phyloP scores from a whole-genome alignment of 2,329 filamentous ascomycete species.

The Penicillium brasilianum region DNA sequence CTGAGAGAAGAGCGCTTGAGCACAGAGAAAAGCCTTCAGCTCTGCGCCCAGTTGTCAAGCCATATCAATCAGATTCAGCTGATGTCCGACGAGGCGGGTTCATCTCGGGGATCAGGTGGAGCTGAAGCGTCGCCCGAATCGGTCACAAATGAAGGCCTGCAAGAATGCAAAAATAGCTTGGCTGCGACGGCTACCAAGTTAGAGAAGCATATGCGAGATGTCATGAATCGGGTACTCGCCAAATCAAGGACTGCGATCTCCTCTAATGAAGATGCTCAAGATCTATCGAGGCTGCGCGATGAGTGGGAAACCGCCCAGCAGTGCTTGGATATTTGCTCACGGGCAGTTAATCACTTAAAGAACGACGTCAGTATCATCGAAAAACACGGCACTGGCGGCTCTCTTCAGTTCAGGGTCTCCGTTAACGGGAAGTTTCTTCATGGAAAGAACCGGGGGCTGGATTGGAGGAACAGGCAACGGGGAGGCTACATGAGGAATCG shows the following conservation, averaged over 20 bases:
- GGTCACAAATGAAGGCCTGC: constrained; percentile 40
- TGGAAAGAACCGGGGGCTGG: constrained; percentile 38
- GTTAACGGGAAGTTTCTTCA: constrained; percentile 41
- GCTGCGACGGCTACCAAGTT: constrained; percentile 34
- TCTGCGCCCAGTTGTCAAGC: constrained; percentile 36
- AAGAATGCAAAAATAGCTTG: constrained; percentile 44
- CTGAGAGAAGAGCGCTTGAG: constrained; percentile 37
- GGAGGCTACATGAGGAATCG: constrained; percentile 40
- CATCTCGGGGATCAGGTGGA: constrained; percentile 19
- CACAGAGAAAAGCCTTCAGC: constrained; percentile 39
- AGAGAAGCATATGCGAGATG: constrained; percentile 38
- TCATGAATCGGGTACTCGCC: constrained; percentile 38
- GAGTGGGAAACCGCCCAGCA: constrained; percentile 45
- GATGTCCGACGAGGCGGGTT: constrained; percentile 18
- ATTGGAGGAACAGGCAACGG: constrained; percentile 42
- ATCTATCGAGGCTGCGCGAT: constrained; percentile 42
- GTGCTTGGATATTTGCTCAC: constrained; percentile 41
- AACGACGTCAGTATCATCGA: constrained; percentile 42
- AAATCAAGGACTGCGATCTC: constrained; percentile 36
- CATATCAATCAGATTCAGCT: constrained; percentile 39
- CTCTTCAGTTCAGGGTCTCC: constrained; percentile 47
- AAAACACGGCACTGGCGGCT: constrained; percentile 43
- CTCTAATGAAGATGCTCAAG: constrained; percentile 37
- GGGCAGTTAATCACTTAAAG: constrained; percentile 33
- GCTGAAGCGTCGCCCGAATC: constrained; percentile 31